Evolutionary conservation across 805 yeast genomes (phyloP).

Genomic region (Schwanniomyces polymorphus): DNA sequence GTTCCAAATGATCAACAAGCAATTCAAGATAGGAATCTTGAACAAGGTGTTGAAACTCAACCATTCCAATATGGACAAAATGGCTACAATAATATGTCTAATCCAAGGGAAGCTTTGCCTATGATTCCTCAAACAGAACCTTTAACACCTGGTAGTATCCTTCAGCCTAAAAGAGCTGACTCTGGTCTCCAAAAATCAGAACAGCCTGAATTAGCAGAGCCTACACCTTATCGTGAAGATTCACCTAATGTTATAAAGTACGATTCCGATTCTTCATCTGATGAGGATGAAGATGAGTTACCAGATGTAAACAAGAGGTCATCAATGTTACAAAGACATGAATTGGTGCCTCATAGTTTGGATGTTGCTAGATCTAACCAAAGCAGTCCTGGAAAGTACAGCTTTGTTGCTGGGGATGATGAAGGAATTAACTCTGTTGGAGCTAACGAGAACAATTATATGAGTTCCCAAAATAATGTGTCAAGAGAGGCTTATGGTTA

Average conservation of each 20-base stretch:
- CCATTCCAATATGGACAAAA: no score
- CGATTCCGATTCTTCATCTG: conserved; percentile 26
- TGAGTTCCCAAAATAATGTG: conserved; percentile 10
- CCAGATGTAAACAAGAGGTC: conserved; percentile 21
- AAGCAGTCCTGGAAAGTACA: conserved; percentile 24
- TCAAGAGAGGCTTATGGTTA: background rate
- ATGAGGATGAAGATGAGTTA: conserved; percentile 19
- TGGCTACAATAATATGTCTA: no score
- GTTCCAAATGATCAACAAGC: background rate
- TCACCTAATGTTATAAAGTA: conserved; percentile 40
- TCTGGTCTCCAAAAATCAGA: background rate
- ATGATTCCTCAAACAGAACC: background rate
- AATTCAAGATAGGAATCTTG: background rate
- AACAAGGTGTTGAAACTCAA: no score
- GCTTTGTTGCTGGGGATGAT: conserved; percentile 44
- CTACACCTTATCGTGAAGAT: conserved; percentile 9
- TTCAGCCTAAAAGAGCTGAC: background rate
- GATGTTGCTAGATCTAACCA: conserved; percentile 15
- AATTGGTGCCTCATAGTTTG: conserved; percentile 16
- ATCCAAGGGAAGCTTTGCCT: background rate
- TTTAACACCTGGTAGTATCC: background rate
- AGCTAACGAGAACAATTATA: conserved; percentile 9
- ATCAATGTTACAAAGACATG: conserved; percentile 35
- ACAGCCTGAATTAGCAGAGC: background rate
- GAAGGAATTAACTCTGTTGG: conserved; percentile 27